Conservation (phyloP, 2,329 filamentous ascomycete genomes). For the Ophiosphaerella korrae region DNA sequence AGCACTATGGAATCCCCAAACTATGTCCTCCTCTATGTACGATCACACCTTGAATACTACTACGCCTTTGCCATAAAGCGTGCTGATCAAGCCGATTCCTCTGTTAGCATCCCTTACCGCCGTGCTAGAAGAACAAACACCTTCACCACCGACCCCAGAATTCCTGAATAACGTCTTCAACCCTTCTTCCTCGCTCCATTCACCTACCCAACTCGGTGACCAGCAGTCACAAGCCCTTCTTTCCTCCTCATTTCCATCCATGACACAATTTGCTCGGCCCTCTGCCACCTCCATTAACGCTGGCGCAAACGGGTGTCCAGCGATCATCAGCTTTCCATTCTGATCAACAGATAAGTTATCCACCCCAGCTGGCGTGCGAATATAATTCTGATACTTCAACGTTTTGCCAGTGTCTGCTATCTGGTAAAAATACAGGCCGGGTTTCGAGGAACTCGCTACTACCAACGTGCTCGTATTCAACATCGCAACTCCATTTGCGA, state of each 20-base stretch:
- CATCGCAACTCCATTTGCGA: conserved; percentile 50
- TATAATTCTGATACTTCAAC: conserved; percentile 12
- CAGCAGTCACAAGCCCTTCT: conserved; percentile 31
- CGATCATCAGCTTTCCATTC: conserved; percentile 46
- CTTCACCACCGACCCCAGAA: conserved; percentile 22
- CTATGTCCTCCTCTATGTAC: too few relatives aligned
- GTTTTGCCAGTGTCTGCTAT: conserved; percentile 6
- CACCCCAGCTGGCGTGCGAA: conserved; percentile 39
- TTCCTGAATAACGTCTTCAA: conserved; percentile 44
- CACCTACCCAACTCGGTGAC: conserved; percentile 45
- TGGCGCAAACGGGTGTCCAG: conserved; percentile 49
- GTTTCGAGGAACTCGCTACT: conserved; percentile 45
- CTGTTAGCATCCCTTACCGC: conserved; percentile 46
- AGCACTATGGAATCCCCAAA: too few relatives aligned
- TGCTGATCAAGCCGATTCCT: conserved; percentile 44
- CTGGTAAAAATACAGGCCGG: conserved; percentile 45
- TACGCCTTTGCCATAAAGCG: conserved; percentile 50
- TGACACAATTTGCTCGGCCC: conserved; percentile 23
- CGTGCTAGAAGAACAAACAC: conserved; percentile 45
- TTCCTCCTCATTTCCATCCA: conserved; percentile 19
- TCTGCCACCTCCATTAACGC: conserved; percentile 30
- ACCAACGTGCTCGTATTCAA: conserved; percentile 47
- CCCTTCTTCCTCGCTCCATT: conserved; percentile 47
- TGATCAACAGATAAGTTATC: conserved; percentile 50
- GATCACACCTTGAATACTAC: conserved; percentile 41